These are phyloP conservation scores for Xylariaceae sp. DNA, from an alignment of 2,329 filamentous ascomycete genomes.

Conservation along the genomic window DNA sequence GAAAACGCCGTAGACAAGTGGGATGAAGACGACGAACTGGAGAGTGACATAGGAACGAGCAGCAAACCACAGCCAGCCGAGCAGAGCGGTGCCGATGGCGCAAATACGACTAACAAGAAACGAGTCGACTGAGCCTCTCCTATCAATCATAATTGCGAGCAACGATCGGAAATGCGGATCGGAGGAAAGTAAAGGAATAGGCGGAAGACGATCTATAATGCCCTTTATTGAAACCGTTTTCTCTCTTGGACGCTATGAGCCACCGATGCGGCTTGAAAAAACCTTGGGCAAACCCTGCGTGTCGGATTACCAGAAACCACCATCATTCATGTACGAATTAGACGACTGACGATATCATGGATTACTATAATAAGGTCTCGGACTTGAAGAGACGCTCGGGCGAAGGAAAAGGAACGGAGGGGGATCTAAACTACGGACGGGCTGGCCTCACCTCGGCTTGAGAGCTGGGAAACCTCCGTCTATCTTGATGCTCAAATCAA, in stretches of 20 bases:
- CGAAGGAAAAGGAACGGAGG: background rate
- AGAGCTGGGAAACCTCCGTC: background rate
- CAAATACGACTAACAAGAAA: constrained; percentile 31
- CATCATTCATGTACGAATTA: constrained; percentile 16
- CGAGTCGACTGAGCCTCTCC: constrained; percentile 31
- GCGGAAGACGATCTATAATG: constrained; percentile 27
- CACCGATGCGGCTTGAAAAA: constrained; percentile 12
- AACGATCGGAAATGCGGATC: constrained; percentile 18
- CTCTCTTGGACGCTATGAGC: constrained; percentile 24
- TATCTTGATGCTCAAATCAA: background rate
- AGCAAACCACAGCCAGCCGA: constrained; percentile 28
- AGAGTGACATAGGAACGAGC: constrained; percentile 27
- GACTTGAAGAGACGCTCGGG: background rate
- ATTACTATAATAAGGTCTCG: background rate
- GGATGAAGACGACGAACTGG: constrained; percentile 46
- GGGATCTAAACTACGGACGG: background rate
- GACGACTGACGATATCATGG: constrained; percentile 19
- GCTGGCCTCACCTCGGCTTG: background rate
- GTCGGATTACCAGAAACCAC: constrained; percentile 4
- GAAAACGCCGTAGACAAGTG: constrained; percentile 63
- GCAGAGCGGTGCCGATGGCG: constrained; percentile 27
- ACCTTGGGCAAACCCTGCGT: constrained; percentile 7
- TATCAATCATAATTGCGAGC: background rate
- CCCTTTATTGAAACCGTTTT: constrained; percentile 10
- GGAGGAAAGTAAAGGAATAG: background rate